A percentile compares a stretch with the other conserved stretches of the same genome.
These are phyloP conservation scores for Entomortierella parvispora DNA, from an alignment of 192 early-diverging fungal species.

Conservation along the genomic window DNA sequence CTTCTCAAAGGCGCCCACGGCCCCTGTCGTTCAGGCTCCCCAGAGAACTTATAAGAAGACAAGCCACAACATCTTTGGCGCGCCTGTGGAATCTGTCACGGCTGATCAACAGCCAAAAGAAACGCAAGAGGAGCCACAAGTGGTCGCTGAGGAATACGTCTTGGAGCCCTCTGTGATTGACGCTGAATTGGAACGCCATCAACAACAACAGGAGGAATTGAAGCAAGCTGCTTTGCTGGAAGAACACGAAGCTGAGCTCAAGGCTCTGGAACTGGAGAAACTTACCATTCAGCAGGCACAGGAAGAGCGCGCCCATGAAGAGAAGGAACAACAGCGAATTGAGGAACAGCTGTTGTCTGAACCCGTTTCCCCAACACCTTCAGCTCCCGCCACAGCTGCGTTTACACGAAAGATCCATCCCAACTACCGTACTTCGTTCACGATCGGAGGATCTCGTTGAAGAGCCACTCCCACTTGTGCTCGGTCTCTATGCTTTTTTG, in stretches of 20 bases:
- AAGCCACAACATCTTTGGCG: slow-evolving; percentile 47
- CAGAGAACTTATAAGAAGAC: slow-evolving; percentile 28
- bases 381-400: neutral
- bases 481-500: too few relatives aligned
- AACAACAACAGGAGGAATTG: slow-evolving; percentile 14
- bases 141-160: neutral
- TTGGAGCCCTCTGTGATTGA: slow-evolving; percentile 26
- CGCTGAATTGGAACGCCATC: slow-evolving; percentile 25
- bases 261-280: slow-evolving; percentile 15
- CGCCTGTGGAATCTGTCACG: neutral
- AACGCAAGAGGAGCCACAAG: neutral
- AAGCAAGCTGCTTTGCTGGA: slow-evolving; percentile 10
- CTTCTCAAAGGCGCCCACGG: slow-evolving; percentile 9
- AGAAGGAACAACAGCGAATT: neutral
- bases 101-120: neutral
- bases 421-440: slow-evolving; percentile 31
- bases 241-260: neutral
- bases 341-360: neutral
- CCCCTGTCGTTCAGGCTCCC: neutral
- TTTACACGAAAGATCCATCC: slow-evolving; percentile 17
- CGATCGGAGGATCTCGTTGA: slow-evolving; percentile 30
- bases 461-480: neutral
- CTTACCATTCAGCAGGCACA: slow-evolving; percentile 13
- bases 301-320: slow-evolving; percentile 4
- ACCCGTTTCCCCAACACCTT: neutral